These are phyloP conservation scores for Heracleum sosnowskyi DNA, from an alignment of 129 eudicot genomes.

Conservation along the genomic window DNA sequence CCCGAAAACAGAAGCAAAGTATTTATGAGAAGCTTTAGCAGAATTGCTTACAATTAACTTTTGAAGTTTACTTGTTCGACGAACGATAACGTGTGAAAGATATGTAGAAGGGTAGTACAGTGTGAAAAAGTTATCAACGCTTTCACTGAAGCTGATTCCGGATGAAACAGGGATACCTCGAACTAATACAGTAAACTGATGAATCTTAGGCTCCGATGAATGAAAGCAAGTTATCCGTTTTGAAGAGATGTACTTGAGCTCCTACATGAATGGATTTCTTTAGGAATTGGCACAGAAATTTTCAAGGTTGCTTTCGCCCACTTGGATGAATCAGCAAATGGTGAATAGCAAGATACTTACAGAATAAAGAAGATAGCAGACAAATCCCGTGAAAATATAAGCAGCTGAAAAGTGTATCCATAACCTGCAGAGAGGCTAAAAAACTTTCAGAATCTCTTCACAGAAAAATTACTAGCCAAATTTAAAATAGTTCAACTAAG, in stretches of 20 bases:
- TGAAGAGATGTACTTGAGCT: constrained; percentile 55
- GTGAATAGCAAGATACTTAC: constrained; percentile 36
- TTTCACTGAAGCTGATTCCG: constrained; percentile 54
- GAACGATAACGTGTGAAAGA: constrained; percentile 72
- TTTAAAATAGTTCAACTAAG: not conserved
- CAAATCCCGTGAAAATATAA: constrained; percentile 70
- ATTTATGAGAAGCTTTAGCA: constrained; percentile 17
- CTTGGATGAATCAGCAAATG: not conserved
- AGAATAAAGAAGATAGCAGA: constrained; percentile 73
- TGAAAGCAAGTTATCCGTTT: constrained; percentile 62
- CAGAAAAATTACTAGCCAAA: not conserved
- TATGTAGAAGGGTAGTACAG: constrained; percentile 72
- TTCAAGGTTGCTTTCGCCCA: not conserved
- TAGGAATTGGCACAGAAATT: constrained; percentile 10
- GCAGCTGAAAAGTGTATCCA: constrained; percentile 88
- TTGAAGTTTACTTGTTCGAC: constrained; percentile 59
- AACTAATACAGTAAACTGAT: constrained; percentile 79
- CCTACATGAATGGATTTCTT: constrained; percentile 47
- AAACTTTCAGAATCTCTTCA: constrained; percentile 7
- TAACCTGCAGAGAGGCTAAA: constrained; percentile 52
- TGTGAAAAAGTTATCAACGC: constrained; percentile 73
- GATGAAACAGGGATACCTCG: constrained; percentile 66
- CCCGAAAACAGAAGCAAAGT: not conserved
- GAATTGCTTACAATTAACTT: constrained; percentile 61
- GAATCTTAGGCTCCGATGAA: constrained; percentile 66